Evolutionary conservation across 345 rosid species (phyloP), one percentile per base, ranked within the genome.

Genomic region (Citrus sp.): DNA sequence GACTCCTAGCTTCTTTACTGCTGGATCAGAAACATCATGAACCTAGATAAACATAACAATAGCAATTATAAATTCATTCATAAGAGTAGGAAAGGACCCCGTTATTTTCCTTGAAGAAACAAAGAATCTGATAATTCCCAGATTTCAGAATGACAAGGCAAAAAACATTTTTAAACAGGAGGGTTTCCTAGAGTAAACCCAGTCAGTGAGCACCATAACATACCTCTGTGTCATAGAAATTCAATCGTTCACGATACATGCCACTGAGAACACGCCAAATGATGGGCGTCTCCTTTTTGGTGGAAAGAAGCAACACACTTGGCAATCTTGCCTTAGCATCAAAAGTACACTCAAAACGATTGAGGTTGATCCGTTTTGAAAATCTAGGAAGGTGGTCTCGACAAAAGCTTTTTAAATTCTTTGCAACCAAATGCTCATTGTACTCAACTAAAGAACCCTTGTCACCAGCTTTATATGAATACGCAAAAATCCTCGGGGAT

Each of bases 221-320:
- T 84, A 92, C 99, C 97, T 91, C 88, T 56, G 82, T 85, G 80
- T 91, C 90, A 75, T 82, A 88, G 82, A 94, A 91, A 76, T 42
- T 84, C 83, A 92, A 79, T 35, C 83, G 90, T 78, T 90, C 89
- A 68, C 71, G 90, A 84, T 87, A 89, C 86, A 89, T 78, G 82
- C 98, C 95, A 58, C 97, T 91, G 73, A 96, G 97, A 82, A 87
- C 97, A 59, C 94, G 97, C 98, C 97, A 94, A 68, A 91, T 94
- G 8, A 86, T 85, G 49, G 98, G 93, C 56, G 99, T 90, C 51
- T 90, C 90, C 75, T 87, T 94, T 84, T 94, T 94, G 62, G 98
- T 91, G 61, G 98, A 89, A 67, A 96, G 89, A 65, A 96, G 97
- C 81, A 92, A n/a, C 78, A 94, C 91, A 84, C 81, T 85, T 10